These are phyloP conservation scores for Brettanomyces naardenensis DNA, from an alignment of 805 yeast genomes.

Conservation along the genomic window DNA sequence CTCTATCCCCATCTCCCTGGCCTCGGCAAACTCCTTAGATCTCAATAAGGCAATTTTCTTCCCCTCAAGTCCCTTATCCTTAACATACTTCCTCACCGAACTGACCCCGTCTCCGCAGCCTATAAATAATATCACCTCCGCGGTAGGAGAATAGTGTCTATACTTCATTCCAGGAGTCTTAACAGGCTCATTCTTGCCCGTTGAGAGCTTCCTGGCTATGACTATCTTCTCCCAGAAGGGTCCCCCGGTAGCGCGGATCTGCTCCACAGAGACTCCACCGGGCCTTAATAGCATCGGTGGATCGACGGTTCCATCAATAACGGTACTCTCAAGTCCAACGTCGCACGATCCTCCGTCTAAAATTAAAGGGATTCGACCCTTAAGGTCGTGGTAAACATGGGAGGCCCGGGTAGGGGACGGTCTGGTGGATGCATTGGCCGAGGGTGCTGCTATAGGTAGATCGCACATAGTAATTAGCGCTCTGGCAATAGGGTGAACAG, in stretches of 20 bases:
- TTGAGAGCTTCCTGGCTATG: constrained; percentile 52
- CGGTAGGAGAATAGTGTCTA: constrained; percentile 88
- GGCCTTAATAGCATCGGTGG: constrained; percentile 92
- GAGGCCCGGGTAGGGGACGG: constrained; percentile 89
- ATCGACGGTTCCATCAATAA: constrained; percentile 74
- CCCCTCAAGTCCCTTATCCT: constrained; percentile 6
- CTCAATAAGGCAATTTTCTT: constrained; percentile 46
- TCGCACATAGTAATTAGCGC: constrained; percentile 81
- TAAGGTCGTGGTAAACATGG: constrained; percentile 76
- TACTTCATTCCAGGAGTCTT: constrained; percentile 98
- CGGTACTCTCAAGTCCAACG: constrained; percentile 93
- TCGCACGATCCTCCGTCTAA: constrained; percentile 85
- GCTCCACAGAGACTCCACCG: constrained; percentile 85
- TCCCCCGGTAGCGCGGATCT: constrained; percentile 62
- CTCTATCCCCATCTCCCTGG: not conserved
- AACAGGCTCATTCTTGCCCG: constrained; percentile 59
- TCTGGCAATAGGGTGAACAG: constrained; percentile 80
- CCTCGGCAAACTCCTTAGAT: constrained; percentile 25
- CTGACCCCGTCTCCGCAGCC: constrained; percentile 37
- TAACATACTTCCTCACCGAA: constrained; percentile 24
- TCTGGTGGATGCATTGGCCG: constrained; percentile 92
- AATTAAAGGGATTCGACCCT: constrained; percentile 74
- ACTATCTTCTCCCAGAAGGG: constrained; percentile 53
- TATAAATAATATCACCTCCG: constrained; percentile 64
- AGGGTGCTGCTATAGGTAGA: constrained; percentile 93